Conservation (phyloP, 2,329 filamentous ascomycete genomes). For the Monilinia aucupariae region DNA sequence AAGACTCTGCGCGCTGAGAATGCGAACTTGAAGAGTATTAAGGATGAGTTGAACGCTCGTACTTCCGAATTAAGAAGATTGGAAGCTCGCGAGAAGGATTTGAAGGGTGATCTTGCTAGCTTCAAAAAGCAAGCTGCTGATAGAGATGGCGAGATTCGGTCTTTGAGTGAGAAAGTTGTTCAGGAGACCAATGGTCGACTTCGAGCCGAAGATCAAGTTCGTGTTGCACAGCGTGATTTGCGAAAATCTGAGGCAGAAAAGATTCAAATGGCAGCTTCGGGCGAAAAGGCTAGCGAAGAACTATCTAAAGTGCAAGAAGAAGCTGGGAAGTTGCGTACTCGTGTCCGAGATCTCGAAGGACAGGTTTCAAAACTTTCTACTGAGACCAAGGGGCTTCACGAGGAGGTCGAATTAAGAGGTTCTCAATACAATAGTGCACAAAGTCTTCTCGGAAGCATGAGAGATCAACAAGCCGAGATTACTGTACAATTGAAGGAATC, state of each 20-base stretch:
- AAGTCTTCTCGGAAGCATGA: slow-evolving; percentile 82
- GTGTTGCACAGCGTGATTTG: slow-evolving; percentile 68
- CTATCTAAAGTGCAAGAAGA: slow-evolving; percentile 69
- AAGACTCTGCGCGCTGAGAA: slow-evolving; percentile 73
- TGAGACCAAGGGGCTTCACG: slow-evolving; percentile 62
- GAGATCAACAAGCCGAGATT: slow-evolving; percentile 84
- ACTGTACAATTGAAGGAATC: slow-evolving; percentile 88
- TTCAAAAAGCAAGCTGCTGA: slow-evolving; percentile 66
- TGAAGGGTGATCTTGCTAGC: slow-evolving; percentile 66
- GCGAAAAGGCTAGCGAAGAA: slow-evolving; percentile 66
- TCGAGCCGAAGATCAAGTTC: slow-evolving; percentile 73
- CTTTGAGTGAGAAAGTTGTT: slow-evolving; percentile 70
- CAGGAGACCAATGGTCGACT: slow-evolving; percentile 66
- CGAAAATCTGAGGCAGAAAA: slow-evolving; percentile 74
- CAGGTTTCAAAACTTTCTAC: slow-evolving; percentile 62
- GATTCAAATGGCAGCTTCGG: slow-evolving; percentile 66
- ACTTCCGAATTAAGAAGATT: slow-evolving; percentile 63
- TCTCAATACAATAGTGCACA: slow-evolving; percentile 84
- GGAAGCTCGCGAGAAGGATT: slow-evolving; percentile 76
- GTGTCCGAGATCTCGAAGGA: slow-evolving; percentile 64
- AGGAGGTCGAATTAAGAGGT: slow-evolving; percentile 78
- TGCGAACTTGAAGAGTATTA: slow-evolving; percentile 64
- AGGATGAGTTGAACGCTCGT: slow-evolving; percentile 64
- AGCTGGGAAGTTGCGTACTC: slow-evolving; percentile 57
- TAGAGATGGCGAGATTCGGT: slow-evolving; percentile 71